Base-by-base conservation (phyloP, 2,329 filamentous ascomycete species). In the Parastagonospora avenae region DNA sequence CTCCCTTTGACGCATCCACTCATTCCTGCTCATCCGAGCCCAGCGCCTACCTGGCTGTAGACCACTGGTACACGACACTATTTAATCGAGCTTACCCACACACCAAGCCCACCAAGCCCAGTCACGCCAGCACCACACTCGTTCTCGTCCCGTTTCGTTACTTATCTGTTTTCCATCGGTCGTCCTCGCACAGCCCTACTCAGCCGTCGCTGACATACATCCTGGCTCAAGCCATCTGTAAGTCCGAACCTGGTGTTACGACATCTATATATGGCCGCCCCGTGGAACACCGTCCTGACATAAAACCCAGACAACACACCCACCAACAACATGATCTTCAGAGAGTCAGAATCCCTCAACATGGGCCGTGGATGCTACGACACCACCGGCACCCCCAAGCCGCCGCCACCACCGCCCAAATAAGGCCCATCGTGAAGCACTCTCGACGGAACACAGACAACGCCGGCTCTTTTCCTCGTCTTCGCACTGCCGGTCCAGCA, bases 351-450 rank as follows among this genome's bases (percentile, higher is more conserved):
- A 55, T 67, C 71, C 44, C 73, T 63, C 65, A 77, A 77, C 71
- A 79, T 79, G 77, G 77, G 76, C 50, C 76, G 77, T 59, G 77
- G 77, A 54, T 76, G 76, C 54, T 79, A 79, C 67, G 77, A 79
- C 62, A 79, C 76, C 27, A 79, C 77, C n/a, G 77, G 77, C 55
- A 75, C 76, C n/a, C 72, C 75, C 43, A 77, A 78, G 67, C 76
- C 76, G 2, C 72, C 73, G 48, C 74, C 74, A 32, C 72, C 71
- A 36, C 74, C 72, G 44, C 71, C 75, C 38, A 74, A 76, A 71
- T 74, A 72, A 66, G 52, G 40, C 54, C 27, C 37, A 42, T 24
- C 37, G 8, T 35, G 31, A 35, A 39, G 39, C 30, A 42, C 46
- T 24, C 43, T 43, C 59, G 16, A 52, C 53, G 54, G 48, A 55